phyloP scores from a whole-genome alignment of 1,284 basidiomycete species.

The Ustilago hordei region DNA sequence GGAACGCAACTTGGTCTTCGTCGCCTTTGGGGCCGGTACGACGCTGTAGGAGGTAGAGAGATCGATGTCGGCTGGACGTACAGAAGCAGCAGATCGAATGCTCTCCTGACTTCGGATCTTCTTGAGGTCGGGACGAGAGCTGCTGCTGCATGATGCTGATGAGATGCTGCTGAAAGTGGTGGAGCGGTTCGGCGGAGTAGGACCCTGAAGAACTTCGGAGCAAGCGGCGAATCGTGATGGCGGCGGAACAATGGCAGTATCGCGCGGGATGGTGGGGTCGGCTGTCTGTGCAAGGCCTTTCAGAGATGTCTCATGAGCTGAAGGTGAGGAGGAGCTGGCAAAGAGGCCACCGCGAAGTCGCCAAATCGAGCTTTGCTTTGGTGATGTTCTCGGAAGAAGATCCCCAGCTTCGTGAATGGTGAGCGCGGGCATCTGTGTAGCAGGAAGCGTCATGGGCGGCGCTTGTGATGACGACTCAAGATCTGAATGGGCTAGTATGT shows the following conservation, averaged over 20 bases:
- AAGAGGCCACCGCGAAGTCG: constrained; percentile 26
- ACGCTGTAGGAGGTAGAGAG: constrained; percentile 10
- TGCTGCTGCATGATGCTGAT: constrained; percentile 26
- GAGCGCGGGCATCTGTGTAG: constrained; percentile 22
- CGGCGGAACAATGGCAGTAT: constrained; percentile 7
- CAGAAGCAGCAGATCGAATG: constrained; percentile 25
- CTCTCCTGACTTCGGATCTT: constrained; percentile 43
- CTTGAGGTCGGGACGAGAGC: constrained; percentile 24
- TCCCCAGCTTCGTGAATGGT: constrained; percentile 6
- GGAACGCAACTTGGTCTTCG: constrained; percentile 38
- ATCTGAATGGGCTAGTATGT: neutral
- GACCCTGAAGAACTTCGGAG: constrained; percentile 30
- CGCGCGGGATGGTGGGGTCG: neutral
- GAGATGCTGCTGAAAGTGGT: constrained; percentile 48
- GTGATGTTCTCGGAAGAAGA: constrained; percentile 12
- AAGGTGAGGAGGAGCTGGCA: constrained; percentile 1
- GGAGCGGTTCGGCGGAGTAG: constrained; percentile 26
- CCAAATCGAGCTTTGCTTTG: constrained; percentile 14
- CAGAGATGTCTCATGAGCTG: neutral
- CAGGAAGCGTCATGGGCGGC: constrained; percentile 1
- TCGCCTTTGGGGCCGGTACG: constrained; percentile 20
- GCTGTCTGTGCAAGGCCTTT: constrained; percentile 9
- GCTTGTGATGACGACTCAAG: neutral
- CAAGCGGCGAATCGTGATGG: constrained; percentile 40
- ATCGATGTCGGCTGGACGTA: constrained; percentile 14